Base-by-base conservation (phyloP, 257 asterid species). In the Nicotiana noctiflora region DNA sequence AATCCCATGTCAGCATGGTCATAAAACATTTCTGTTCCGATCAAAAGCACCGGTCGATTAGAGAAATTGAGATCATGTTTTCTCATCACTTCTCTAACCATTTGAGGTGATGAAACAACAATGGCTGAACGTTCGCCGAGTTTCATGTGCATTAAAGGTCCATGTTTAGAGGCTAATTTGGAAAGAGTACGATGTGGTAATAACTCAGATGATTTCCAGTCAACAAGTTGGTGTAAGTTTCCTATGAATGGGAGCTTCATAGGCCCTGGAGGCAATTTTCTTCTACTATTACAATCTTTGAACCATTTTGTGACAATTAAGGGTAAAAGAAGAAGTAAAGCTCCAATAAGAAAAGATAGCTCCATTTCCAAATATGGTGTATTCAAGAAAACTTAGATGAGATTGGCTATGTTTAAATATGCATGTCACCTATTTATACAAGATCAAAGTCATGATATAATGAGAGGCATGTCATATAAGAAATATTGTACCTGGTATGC, bases 231-330 rank as follows among this genome's bases (percentile, higher is more conserved):
- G 83, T 88, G 90, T 52, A 88, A 81, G 84, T 86, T 86, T 74
- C 90, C 90, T 7, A 88, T 84, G 19, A 87, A 1, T 29, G 90
- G 90, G 23, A 88, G 79, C 64, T 52, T 74, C 23, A 86, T 83
- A 12, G 90, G 88, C 40, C 84, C 81, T 15, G 89, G 88, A 40
- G 90, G 89, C 10, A 83, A 49, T 7, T 75, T 79, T 4, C 10
- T 80, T 49, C 12, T 68, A 75, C 31, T 49, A 68, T 74, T 12
- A 44, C 8, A 11, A 8, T 46, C 31, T 21, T 77, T 29, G 51
- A 6, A 11, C 52, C 60, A 11, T 74, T 82, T 76, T 59, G 37
- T 55, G 66, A 70, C 8, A 57, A 32, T 75, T 37, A 68, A n/a
- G 8, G 76, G 10, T 18, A 68, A 37, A 68, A 37, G 56, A 3